A percentile compares a stretch with the other conserved stretches of the same genome.
phyloP scores from a whole-genome alignment of 2,329 filamentous ascomycete genomes.

The Aspergillus costaricaensis region DNA sequence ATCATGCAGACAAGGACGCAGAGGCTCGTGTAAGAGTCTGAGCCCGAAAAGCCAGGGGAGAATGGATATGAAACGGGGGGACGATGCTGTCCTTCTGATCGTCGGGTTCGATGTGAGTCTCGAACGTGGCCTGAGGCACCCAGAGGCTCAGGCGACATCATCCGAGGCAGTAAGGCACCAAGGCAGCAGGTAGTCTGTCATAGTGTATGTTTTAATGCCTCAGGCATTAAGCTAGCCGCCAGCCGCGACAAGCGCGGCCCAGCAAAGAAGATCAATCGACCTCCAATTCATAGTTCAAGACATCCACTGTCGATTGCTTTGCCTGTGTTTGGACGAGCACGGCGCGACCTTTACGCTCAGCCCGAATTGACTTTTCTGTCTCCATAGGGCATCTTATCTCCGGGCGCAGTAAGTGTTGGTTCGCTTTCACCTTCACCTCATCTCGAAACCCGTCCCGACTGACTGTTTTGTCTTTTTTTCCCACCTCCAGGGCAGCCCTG shows the following conservation, averaged over 20 bases:
- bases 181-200: background rate
- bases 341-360: background rate
- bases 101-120: conserved; percentile 36
- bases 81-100: conserved; percentile 26
- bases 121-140: conserved; percentile 26
- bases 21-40: conserved; percentile 2
- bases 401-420: conserved; percentile 28
- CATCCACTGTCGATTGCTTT: conserved; percentile 4
- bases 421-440: conserved; percentile 3
- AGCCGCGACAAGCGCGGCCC: conserved; percentile 22
- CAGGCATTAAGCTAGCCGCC: conserved; percentile 12
- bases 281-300: background rate
- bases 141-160: background rate
- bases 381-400: conserved; percentile 5
- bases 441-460: background rate
- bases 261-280: conserved; percentile 1
- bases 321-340: conserved; percentile 6
- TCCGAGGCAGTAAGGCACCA: background rate
- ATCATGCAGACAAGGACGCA: conserved; percentile 23
- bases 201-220: background rate
- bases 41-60: conserved; percentile 13
- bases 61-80: conserved; percentile 19
- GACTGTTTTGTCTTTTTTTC: conserved; percentile 19
- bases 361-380: conserved; percentile 5
- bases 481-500: conserved; percentile 27